A percentile compares a stretch with the other conserved stretches of the same genome.
Evolutionary conservation across 495 filamentous ascomycete genomes (phyloP).

Genomic region (Lasiosphaeriaceae sp.): DNA sequence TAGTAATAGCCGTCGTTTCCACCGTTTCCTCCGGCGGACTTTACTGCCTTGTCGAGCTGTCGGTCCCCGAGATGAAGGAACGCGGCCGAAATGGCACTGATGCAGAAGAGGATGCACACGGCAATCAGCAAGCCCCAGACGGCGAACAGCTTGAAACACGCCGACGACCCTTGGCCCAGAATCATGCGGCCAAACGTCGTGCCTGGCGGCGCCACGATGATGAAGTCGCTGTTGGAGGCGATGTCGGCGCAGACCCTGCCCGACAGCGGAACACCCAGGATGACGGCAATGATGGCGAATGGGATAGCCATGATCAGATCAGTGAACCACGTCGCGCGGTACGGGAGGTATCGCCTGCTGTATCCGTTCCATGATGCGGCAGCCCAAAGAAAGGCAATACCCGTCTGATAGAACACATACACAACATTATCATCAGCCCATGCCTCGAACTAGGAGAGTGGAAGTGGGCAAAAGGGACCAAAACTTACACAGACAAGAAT

Average conservation of each 20-base stretch:
- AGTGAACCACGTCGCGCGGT: background rate
- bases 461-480: background rate
- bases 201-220: background rate
- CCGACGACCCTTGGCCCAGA: slow-evolving; percentile 1
- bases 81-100: slow-evolving; percentile 8
- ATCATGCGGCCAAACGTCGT: slow-evolving; percentile 2
- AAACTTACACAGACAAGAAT: slow-evolving; percentile 8
- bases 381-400: background rate
- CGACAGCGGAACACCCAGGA: background rate
- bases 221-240: background rate
- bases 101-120: slow-evolving; percentile 5
- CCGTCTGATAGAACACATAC: background rate
- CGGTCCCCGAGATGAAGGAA: slow-evolving; percentile 7
- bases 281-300: background rate
- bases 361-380: slow-evolving; percentile 1
- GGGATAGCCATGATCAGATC: background rate
- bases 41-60: background rate
- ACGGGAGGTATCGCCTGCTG: background rate
- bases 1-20: background rate
- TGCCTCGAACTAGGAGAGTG: background rate
- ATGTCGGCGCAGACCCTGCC: background rate
- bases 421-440: background rate
- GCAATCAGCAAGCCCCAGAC: slow-evolving; percentile 12
- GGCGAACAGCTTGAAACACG: slow-evolving; percentile 11
- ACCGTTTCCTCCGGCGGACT: background rate